Base-by-base conservation (phyloP, 2,329 filamentous ascomycete species). In the Neodidymelliopsis sp. region DNA sequence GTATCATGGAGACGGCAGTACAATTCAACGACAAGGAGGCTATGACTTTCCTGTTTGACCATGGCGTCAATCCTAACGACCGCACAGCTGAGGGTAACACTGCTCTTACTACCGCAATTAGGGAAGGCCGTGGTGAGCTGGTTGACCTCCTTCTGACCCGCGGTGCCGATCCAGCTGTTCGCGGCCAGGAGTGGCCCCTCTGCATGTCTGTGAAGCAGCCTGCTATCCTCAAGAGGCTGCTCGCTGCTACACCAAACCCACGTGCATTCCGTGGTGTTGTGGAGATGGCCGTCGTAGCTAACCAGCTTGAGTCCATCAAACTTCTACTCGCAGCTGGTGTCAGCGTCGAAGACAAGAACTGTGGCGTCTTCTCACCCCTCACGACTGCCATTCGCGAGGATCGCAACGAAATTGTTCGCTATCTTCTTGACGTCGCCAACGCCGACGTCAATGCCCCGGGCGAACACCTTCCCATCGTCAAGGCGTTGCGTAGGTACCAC, bases 381-480 rank as follows among this genome's bases (percentile, higher is more conserved):
- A 89, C 85, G 0, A 86, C 84, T 0, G 84, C 84, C 7, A 83
- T 88, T 46, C 83, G 85, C 10, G 86, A 89, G 68, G 75, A 82
- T 19, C 78, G 79, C 57, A 81, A 79, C 33, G 79, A 81, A 0
- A 87, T 88, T 46, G 83, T 87, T 29, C 69, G 68, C 4, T 88
- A 78, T 72, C 78, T 89, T 8, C 75, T 89, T 48, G 78, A 82
- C 37, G 80, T 85, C 53, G 84, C 80, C 1, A 80, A 79, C 7
- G 86, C 85, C 0, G 84, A 88, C 60, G 79, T 84, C 33, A 88
- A 88, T 64, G 77, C 82, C 0, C 85, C 86, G 0, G 86, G 86
- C 15, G 86, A 89, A 74, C 86, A 89, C 68, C 73, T 89, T 9
- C 86, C 86, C 6, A 80, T 89, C 42, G 85, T 89, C 67, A 89